Evolutionary conservation across 1,284 basidiomycete genomes (phyloP).

Genomic region (Ceratobasidium sp.): DNA sequence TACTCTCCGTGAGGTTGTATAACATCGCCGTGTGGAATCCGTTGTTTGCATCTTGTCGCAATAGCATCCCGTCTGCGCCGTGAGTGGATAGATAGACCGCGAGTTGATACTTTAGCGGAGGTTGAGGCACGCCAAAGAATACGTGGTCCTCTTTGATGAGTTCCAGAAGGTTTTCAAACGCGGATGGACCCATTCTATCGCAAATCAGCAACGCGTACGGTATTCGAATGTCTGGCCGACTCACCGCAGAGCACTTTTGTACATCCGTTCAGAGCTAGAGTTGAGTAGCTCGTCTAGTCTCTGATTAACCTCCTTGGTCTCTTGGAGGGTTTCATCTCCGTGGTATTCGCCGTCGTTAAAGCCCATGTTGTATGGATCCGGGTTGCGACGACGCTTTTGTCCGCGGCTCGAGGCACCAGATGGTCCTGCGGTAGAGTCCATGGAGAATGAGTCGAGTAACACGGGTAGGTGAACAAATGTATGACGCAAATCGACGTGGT

Average conservation of each 20-base stretch:
- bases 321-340: no score
- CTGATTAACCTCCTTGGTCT: no score
- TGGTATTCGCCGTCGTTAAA: no score
- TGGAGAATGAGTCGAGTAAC: no score
- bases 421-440: no score
- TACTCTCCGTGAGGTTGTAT: neutral
- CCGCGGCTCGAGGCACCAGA: no score
- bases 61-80: neutral
- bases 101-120: neutral
- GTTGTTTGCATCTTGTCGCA: neutral
- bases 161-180: neutral
- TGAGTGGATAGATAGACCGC: neutral
- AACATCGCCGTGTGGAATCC: neutral
- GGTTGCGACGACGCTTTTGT: no score
- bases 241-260: neutral
- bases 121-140: no score
- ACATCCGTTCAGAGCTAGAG: neutral
- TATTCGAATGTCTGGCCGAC: neutral
- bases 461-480: no score
- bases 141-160: neutral
- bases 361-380: no score
- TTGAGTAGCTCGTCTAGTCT: neutral
- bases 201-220: neutral
- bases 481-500: no score
- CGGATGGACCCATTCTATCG: neutral